These are phyloP conservation scores for Trifolium repens DNA, from an alignment of 306 rosid genomes.

Conservation along the genomic window DNA sequence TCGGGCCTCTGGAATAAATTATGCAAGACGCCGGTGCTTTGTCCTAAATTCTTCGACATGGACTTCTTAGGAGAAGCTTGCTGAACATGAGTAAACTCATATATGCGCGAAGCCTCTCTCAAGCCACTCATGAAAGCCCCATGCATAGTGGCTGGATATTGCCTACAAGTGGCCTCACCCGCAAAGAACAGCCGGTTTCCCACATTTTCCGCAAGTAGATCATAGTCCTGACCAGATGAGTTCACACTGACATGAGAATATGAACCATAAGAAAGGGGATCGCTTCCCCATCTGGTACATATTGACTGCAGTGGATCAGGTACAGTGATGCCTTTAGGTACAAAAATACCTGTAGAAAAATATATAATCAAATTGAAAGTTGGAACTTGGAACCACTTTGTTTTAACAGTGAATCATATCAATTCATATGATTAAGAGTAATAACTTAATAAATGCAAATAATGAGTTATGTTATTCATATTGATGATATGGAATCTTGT, in stretches of 20 bases:
- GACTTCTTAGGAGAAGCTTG: slow-evolving; percentile 54
- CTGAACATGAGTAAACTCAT: slow-evolving; percentile 47
- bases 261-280: slow-evolving; percentile 87
- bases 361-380: background rate
- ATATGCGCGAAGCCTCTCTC: slow-evolving; percentile 87
- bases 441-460: background rate
- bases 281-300: slow-evolving; percentile 95
- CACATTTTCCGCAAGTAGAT: slow-evolving; percentile 83
- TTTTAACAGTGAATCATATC: slow-evolving; percentile 3
- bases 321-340: slow-evolving; percentile 73
- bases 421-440: background rate
- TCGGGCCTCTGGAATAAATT: slow-evolving; percentile 79
- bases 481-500: background rate
- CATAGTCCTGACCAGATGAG: slow-evolving; percentile 88
- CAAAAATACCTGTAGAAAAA: slow-evolving; percentile 69
- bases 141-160: slow-evolving; percentile 97
- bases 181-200: slow-evolving; percentile 84
- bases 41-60: slow-evolving; percentile 55
- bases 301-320: slow-evolving; percentile 82
- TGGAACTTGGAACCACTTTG: background rate
- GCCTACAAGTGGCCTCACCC: slow-evolving; percentile 94
- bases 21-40: slow-evolving; percentile 49
- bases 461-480: background rate
- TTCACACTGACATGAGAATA: slow-evolving; percentile 88
- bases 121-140: slow-evolving; percentile 94